Conservation (phyloP, 2,329 filamentous ascomycete genomes). For the Colletotrichum higginsianum region DNA sequence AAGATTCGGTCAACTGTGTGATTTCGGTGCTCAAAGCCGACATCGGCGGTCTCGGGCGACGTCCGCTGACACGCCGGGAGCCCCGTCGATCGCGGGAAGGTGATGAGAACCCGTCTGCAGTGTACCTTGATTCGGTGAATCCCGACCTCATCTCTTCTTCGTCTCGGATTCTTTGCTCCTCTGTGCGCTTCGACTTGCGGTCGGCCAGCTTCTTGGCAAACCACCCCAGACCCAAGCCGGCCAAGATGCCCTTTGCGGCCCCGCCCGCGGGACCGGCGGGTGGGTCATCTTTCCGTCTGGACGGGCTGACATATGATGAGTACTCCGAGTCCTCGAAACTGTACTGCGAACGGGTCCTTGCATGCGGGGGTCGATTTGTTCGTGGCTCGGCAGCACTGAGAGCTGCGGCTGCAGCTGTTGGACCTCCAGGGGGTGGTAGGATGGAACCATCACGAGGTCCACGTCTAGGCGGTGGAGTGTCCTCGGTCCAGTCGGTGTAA, state of each 20-base stretch:
- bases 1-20: constrained; percentile 51
- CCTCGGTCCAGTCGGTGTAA: constrained; percentile 56
- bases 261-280: constrained; percentile 60
- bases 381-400: constrained; percentile 61
- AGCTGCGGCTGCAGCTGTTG: constrained; percentile 60
- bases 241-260: constrained; percentile 71
- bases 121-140: constrained; percentile 75
- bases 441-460: constrained; percentile 56
- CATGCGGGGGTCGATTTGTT: constrained; percentile 65
- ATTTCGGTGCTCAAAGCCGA: constrained; percentile 41
- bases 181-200: constrained; percentile 64
- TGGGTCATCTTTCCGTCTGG: constrained; percentile 65
- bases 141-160: constrained; percentile 73
- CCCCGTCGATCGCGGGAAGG: constrained; percentile 50
- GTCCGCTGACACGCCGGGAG: constrained; percentile 48
- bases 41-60: constrained; percentile 47
- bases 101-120: constrained; percentile 75
- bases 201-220: constrained; percentile 76
- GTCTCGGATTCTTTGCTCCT: constrained; percentile 60
- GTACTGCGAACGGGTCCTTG: constrained; percentile 58
- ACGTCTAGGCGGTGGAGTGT: constrained; percentile 37
- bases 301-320: constrained; percentile 75
- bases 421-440: constrained; percentile 63
- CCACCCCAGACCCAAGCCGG: constrained; percentile 77
- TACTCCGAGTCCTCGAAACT: constrained; percentile 70